These are phyloP conservation scores for Colletotrichum orbiculare DNA, from an alignment of 2,329 filamentous ascomycete genomes.

Conservation along the genomic window DNA sequence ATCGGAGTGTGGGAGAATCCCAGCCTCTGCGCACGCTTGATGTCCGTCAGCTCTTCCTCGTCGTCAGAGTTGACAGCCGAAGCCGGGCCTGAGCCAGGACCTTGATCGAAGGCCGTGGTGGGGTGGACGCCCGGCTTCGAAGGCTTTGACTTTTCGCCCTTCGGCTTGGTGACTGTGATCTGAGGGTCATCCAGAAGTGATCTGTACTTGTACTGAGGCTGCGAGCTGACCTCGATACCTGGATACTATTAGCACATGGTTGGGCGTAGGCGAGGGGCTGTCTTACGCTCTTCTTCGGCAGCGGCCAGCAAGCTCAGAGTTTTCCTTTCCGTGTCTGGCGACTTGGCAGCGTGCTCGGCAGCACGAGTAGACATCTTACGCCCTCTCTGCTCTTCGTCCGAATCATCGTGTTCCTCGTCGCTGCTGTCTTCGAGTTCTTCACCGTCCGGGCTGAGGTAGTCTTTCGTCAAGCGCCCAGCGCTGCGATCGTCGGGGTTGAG, in stretches of 20 bases:
- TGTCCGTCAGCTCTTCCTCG: slow-evolving; percentile 84
- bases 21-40: slow-evolving; percentile 88
- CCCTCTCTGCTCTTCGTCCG: slow-evolving; percentile 76
- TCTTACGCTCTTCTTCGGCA: slow-evolving; percentile 82
- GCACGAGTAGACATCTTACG: slow-evolving; percentile 65
- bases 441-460: slow-evolving; percentile 73
- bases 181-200: slow-evolving; percentile 75
- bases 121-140: slow-evolving; percentile 77
- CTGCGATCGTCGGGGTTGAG: slow-evolving; percentile 53
- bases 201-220: slow-evolving; percentile 64
- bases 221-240: slow-evolving; percentile 66
- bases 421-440: slow-evolving; percentile 76
- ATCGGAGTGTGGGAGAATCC: slow-evolving; percentile 84
- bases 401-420: slow-evolving; percentile 72
- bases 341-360: slow-evolving; percentile 53
- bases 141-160: slow-evolving; percentile 68
- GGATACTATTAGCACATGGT: slow-evolving; percentile 39
- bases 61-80: slow-evolving; percentile 83
- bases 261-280: neutral
- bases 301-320: slow-evolving; percentile 75
- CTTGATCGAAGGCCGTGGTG: slow-evolving; percentile 83
- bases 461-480: slow-evolving; percentile 72
- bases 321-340: slow-evolving; percentile 50
- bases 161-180: slow-evolving; percentile 72
- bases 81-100: slow-evolving; percentile 63